These are phyloP conservation scores for Fusarium sp. DNA, from an alignment of 2,329 filamentous ascomycete genomes.

Conservation along the genomic window DNA sequence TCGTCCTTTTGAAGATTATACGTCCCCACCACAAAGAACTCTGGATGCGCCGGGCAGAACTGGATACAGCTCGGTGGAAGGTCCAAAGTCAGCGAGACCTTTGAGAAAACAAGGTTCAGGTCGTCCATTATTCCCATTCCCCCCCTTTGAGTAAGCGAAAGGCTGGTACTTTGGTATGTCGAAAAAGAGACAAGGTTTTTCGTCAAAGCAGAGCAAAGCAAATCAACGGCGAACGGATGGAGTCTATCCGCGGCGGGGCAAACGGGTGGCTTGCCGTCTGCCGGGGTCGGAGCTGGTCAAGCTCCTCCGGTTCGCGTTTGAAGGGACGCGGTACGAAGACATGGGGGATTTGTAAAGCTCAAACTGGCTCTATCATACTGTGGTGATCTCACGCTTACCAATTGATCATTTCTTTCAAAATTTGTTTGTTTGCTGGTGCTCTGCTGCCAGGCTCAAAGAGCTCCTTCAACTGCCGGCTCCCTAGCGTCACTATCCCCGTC, in stretches of 20 bases:
- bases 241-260: slow-evolving; percentile 33
- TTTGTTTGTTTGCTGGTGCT: not conserved
- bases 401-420: not conserved
- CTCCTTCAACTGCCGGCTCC: slow-evolving; percentile 26
- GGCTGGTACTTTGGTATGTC: not conserved
- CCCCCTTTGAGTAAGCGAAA: not conserved
- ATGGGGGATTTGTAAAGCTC: not conserved
- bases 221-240: slow-evolving; percentile 17
- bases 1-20: slow-evolving; percentile 76
- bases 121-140: slow-evolving; percentile 36
- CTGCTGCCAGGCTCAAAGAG: not conserved
- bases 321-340: not conserved
- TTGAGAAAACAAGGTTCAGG: slow-evolving; percentile 51
- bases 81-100: slow-evolving; percentile 66
- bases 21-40: slow-evolving; percentile 84
- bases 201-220: not conserved
- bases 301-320: slow-evolving; percentile 7
- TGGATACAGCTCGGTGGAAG: slow-evolving; percentile 83
- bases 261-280: slow-evolving; percentile 27
- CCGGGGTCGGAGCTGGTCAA: slow-evolving; percentile 24
- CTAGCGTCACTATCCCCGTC: slow-evolving; percentile 17
- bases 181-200: slow-evolving; percentile 17
- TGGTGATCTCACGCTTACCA: not conserved
- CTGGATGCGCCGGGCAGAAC: slow-evolving; percentile 72
- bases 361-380: too few species aligned